Base-by-base conservation (phyloP, 1,139 yeast species). In the Hemisphaericaspora lyxosophila region DNA sequence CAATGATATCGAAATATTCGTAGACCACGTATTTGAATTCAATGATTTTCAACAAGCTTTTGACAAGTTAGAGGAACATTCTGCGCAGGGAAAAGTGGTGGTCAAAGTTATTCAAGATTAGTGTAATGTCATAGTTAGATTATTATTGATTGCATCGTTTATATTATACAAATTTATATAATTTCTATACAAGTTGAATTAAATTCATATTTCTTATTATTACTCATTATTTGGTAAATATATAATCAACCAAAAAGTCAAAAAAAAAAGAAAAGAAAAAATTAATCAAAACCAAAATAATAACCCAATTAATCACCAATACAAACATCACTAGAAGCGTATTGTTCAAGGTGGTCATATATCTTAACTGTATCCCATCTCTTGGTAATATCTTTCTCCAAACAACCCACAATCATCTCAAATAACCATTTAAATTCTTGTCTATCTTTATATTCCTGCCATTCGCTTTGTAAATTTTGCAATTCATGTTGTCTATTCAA, bases 81-180 rank as follows among this genome's bases (percentile, higher is more conserved):
- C 59, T 36, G 80, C 83, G 3, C 70, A 67, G 41, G 95, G 95
- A 27, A 85, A 85, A 54, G 67, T 85, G 28, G 71, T 85, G 6
- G 45, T 78, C 24, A 54, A 56, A 44, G 49, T 65, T 12, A 40
- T 41, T 36, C 32, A 32, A 3, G 38, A 41, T 14, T 33, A 13
- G 17, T 26, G 3, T 3, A 13, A 17, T 12, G 5, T 13, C n/a
- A n/a, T n/a, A n/a, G n/a, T n/a, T n/a, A n/a, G n/a, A n/a, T n/a
- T n/a, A n/a, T n/a, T n/a, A n/a, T n/a, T n/a, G n/a, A n/a, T n/a
- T n/a, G n/a, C n/a, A n/a, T n/a, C n/a, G n/a, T n/a, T n/a, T n/a
- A n/a, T n/a, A n/a, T n/a, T n/a, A n/a, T n/a, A n/a, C n/a, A n/a
- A n/a, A n/a, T n/a, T n/a, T n/a, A n/a, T n/a, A n/a, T n/a, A n/a